A percentile compares a stretch with the other conserved stretches of the same genome.
Evolutionary conservation across 2,329 filamentous ascomycete genomes (phyloP).

Genomic region (Sodiomyces alkalinus): DNA sequence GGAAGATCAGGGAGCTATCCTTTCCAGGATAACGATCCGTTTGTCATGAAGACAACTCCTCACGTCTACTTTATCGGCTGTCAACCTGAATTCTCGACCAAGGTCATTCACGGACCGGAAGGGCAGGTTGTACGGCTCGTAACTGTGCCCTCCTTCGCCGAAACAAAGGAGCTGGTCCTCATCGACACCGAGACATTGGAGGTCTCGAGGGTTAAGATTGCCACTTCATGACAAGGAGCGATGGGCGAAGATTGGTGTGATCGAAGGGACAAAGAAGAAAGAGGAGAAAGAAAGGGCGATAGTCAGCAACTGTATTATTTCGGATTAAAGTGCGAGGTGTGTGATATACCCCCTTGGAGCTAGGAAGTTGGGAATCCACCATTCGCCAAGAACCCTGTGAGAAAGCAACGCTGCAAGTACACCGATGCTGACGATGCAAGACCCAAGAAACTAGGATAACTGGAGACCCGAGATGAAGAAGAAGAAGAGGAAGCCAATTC

Average conservation of each 20-base stretch:
- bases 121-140: slow-evolving; percentile 64
- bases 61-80: slow-evolving; percentile 86
- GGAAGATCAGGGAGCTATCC: slow-evolving; percentile 72
- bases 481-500: too few relatives aligned
- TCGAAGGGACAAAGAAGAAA: background rate
- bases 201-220: slow-evolving; percentile 52
- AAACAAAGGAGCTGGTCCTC: slow-evolving; percentile 66
- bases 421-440: too few relatives aligned
- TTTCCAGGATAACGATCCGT: slow-evolving; percentile 85
- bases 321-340: background rate
- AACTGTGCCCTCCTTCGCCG: slow-evolving; percentile 67
- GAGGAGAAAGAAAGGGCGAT: background rate
- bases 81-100: slow-evolving; percentile 64
- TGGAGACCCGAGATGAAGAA: too few relatives aligned
- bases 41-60: slow-evolving; percentile 71
- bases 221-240: slow-evolving; percentile 5
- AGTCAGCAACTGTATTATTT: background rate
- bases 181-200: slow-evolving; percentile 78
- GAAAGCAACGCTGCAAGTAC: too few relatives aligned
- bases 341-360: background rate
- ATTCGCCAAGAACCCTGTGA: too few relatives aligned
- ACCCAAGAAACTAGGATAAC: too few relatives aligned
- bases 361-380: too few relatives aligned
- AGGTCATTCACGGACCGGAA: slow-evolving; percentile 47
- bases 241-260: background rate